A percentile compares a stretch with the other conserved stretches of the same genome.
phyloP scores from a whole-genome alignment of 176 grass and related monocot species.

The Oryza brachyantha region DNA sequence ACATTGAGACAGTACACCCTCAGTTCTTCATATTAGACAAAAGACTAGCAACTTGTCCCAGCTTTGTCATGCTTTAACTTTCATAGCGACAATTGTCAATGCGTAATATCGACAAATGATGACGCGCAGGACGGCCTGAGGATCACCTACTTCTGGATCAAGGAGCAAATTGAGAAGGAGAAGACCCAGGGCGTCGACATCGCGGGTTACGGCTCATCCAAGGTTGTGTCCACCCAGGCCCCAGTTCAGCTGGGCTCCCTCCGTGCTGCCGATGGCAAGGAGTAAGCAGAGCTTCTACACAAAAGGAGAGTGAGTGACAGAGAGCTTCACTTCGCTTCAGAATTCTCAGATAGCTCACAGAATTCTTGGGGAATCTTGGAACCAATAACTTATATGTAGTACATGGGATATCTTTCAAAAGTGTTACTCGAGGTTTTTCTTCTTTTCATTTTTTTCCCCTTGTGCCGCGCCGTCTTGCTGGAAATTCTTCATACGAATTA shows the following conservation, averaged over 20 bases:
- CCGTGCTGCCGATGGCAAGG: slow-evolving; percentile 71
- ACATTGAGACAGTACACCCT: not conserved
- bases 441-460: not conserved
- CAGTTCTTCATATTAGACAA: not conserved
- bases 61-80: not conserved
- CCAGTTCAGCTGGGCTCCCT: slow-evolving; percentile 79
- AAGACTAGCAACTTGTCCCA: too few species aligned
- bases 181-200: slow-evolving; percentile 46
- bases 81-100: not conserved
- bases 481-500: not conserved
- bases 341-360: not conserved
- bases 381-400: not conserved
- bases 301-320: too few species aligned
- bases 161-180: slow-evolving; percentile 81
- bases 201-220: slow-evolving; percentile 59
- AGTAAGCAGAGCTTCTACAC: too few species aligned
- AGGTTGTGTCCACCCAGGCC: slow-evolving; percentile 69
- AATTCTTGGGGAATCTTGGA: not conserved
- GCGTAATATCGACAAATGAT: not conserved
- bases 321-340: not conserved
- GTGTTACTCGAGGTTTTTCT: not conserved
- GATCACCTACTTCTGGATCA: slow-evolving; percentile 93
- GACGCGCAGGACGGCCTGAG: slow-evolving; percentile 58
- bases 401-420: not conserved
- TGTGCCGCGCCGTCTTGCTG: not conserved